A percentile compares a stretch with the other conserved stretches of the same genome.
Evolutionary conservation across 768 basidiomycete species (phyloP).

Genomic region (Tricholoma bakamatsutake): DNA sequence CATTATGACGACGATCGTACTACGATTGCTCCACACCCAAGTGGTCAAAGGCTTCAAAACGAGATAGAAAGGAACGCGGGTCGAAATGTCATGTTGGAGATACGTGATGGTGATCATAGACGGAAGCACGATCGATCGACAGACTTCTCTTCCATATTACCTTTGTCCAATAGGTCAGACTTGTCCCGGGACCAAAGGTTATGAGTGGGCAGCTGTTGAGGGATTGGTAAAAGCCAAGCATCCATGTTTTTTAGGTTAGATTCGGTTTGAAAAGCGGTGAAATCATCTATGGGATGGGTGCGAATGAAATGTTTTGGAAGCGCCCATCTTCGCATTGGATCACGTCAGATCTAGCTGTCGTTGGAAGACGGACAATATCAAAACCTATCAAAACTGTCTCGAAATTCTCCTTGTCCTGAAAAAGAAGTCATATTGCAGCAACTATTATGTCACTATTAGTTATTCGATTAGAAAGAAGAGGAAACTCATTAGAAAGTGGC

Average conservation of each 20-base stretch:
- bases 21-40: background rate
- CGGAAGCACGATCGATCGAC: background rate
- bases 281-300: no score
- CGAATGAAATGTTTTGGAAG: background rate
- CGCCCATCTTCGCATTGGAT: background rate
- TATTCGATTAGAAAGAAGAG: background rate
- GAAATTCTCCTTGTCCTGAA: background rate
- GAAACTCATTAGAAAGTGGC: background rate
- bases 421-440: background rate
- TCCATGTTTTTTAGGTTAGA: background rate
- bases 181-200: background rate
- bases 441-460: background rate
- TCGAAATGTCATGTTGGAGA: background rate
- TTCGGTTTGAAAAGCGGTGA: background rate
- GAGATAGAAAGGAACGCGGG: background rate
- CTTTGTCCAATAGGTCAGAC: background rate
- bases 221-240: background rate
- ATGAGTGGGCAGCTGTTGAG: background rate
- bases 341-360: background rate
- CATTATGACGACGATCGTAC: background rate
- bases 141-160: background rate
- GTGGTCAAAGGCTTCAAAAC: background rate
- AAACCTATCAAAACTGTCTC: background rate
- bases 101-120: background rate
- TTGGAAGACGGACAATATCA: background rate